A percentile compares a stretch with the other conserved stretches of the same genome.
phyloP scores from a whole-genome alignment of 1,139 yeast genomes.

The Williopsis jadinii region DNA sequence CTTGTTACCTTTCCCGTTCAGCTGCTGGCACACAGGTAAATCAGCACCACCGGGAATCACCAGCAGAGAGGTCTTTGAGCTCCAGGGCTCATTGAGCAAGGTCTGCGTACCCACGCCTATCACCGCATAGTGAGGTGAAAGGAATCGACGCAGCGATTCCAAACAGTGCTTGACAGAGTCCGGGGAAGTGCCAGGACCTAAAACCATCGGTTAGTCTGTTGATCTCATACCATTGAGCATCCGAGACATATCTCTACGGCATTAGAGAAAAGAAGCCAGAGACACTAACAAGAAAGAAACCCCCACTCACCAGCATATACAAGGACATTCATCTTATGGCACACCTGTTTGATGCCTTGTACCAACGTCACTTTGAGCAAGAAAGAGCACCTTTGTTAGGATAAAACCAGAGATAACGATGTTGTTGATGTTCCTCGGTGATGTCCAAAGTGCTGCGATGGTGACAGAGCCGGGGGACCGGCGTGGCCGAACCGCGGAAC shows the following conservation, averaged over 20 bases:
- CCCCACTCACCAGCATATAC: constrained; percentile 50
- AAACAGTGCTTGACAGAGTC: constrained; percentile 82
- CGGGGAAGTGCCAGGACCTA: constrained; percentile 78
- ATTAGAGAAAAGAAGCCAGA: too few relatives aligned
- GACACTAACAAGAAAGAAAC: too few relatives aligned
- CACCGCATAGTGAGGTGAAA: constrained; percentile 91
- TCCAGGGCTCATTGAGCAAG: constrained; percentile 83
- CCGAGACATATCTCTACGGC: too few relatives aligned
- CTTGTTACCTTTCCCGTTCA: constrained; percentile 64
- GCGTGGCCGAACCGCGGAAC: too few relatives aligned
- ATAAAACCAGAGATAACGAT: too few relatives aligned
- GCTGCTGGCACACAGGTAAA: constrained; percentile 60
- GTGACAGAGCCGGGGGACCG: too few relatives aligned
- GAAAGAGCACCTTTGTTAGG: background rate
- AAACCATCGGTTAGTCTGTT: background rate
- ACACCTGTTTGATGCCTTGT: background rate
- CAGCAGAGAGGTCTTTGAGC: constrained; percentile 62
- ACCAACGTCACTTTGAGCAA: background rate
- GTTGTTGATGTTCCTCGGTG: too few relatives aligned
- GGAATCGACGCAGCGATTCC: constrained; percentile 61
- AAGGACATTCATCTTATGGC: constrained; percentile 54
- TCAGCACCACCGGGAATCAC: constrained; percentile 98
- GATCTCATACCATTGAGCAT: background rate
- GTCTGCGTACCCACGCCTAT: constrained; percentile 58
- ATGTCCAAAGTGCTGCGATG: too few relatives aligned